Evolutionary conservation across 1,139 yeast species (phyloP).

Genomic region (Blastobotrys buckinghamii): DNA sequence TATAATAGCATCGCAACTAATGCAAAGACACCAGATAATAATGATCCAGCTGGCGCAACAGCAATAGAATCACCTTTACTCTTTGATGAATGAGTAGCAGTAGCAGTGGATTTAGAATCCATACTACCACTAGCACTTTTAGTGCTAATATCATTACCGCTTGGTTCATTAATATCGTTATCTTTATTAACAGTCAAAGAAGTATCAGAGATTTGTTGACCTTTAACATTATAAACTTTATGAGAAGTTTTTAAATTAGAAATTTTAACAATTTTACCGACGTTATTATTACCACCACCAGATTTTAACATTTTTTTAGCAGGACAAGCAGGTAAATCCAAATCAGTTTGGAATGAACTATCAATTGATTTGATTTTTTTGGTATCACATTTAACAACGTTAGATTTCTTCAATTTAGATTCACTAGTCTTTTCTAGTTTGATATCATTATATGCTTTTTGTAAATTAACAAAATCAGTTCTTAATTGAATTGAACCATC

Average conservation of each 20-base stretch:
- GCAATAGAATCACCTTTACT: conserved; percentile 18
- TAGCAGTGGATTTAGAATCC: conserved; percentile 9
- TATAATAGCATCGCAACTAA: conserved; percentile 6
- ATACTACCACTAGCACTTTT: conserved; percentile 12
- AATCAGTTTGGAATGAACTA: conserved; percentile 35
- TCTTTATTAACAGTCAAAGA: conserved; percentile 22
- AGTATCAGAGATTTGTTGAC: conserved; percentile 46
- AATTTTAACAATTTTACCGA: conserved; percentile 43
- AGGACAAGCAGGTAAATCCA: conserved; percentile 40
- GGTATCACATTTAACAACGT: conserved; percentile 20
- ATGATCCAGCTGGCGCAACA: conserved; percentile 15
- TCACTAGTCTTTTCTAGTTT: conserved; percentile 34
- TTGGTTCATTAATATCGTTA: conserved; percentile 25
- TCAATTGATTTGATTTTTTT: conserved; percentile 37
- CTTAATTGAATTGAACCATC: conserved; percentile 40
- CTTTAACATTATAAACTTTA: conserved; percentile 45
- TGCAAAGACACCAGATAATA: conserved; percentile 10
- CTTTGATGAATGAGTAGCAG: conserved; percentile 15
- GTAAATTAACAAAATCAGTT: conserved; percentile 53
- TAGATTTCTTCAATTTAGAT: conserved; percentile 34
- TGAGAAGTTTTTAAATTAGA: conserved; percentile 38
- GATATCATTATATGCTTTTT: conserved; percentile 42
- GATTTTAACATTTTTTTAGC: conserved; percentile 38
- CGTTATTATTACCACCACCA: conserved; percentile 47
- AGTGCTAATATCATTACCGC: conserved; percentile 19